Base-by-base conservation (phyloP, 75 land plant species). In the Picea glauca region DNA sequence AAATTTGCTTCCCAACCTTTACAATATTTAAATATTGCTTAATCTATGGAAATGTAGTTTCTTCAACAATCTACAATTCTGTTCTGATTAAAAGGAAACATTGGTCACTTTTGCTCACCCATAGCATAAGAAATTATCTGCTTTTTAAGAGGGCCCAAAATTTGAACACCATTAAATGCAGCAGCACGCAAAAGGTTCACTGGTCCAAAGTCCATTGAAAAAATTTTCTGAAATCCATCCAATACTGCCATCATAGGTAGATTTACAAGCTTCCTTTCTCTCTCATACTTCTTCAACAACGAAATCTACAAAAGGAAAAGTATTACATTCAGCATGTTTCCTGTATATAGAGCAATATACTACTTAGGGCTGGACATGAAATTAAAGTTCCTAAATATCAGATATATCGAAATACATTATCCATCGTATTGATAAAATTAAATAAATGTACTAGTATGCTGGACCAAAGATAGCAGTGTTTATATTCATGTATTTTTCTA, bases 211-310 rank as follows among this genome's bases (percentile, higher is more conserved):
- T 98, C 99, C 23, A 91, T 83, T 58, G 96, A 88, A 72, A 87
- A 98, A 4, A 89, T 88, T 84, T 88, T 93, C 83, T 98, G 98
- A 82, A 98, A 91, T 5, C 94, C 98, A 86, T 98, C 99, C 59
- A 98, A 80, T 62, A 95, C 62, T 11, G 98, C 94, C 98, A 95
- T 93, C 99, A 98, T 93, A 43, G 87, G 60, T 46, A 93, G 60
- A 74, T 95, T 98, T 56, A 88, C 90, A 7, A 74, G 79, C 84
- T 87, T 91, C 78, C 98, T 84, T 68, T 93, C 95, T 65, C 80
- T 82, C 82, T 98, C 99, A 77, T 93, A 98, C 79, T 85, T 90
- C 81, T 90, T 87, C 79, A 98, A 72, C 38, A 95, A 21, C 15
- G 88, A 80, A 21, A 90, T 73, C 99, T 94, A 86, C 63, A 84